Evolutionary conservation across 2,329 filamentous ascomycete species (phyloP), one percentile per base, ranked within the genome.

Genomic region (Pochonia chlamydosporia): DNA sequence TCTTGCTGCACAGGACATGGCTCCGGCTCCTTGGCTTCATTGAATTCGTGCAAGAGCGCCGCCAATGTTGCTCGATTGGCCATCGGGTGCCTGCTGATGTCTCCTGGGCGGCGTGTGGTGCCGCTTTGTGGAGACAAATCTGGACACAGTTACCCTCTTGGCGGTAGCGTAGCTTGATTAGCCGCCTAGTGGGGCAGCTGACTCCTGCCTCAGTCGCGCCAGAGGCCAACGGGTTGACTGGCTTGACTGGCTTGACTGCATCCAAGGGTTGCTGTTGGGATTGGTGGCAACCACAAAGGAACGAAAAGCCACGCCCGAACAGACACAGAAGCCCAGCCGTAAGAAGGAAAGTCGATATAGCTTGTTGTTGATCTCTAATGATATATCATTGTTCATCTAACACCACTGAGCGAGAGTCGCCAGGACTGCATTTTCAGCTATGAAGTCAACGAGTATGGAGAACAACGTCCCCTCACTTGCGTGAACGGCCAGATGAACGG

Each of bases 121-220:
- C 35, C 35, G 35, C 35, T 37, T 5, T 39, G 35, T 23, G 35
- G 35, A 23, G 35, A 8, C 35, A 39, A 8, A n/a, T n/a, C n/a
- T n/a, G n/a, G 9, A 33, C 5, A 33, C 18, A 39, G 35, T 23
- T 39, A 39, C 35, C 35, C 23, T 46, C 35, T 35, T 26, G 7
- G 16, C 20, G 36, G 24, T 46, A 31, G 30, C 18, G 26, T 26
- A 16, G 43, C 18, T 18, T 6, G 10, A 37, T 47, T 52, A 54
- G 53, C 50, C 53, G 51, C 56, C 48, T 57, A 52, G 59, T 62
- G 60, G 60, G 55, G 58, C 60, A 62, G 57, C 59, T 63, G 61
- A 63, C 60, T 62, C 44, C 30, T 46, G 24, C 45, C 58, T 54
- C 49, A 53, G 39, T 44, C 40, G 35, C 43, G 35, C 35, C 11